Base-by-base conservation (phyloP, 1,284 basidiomycete genomes). In the Rhodotorula sp. region DNA sequence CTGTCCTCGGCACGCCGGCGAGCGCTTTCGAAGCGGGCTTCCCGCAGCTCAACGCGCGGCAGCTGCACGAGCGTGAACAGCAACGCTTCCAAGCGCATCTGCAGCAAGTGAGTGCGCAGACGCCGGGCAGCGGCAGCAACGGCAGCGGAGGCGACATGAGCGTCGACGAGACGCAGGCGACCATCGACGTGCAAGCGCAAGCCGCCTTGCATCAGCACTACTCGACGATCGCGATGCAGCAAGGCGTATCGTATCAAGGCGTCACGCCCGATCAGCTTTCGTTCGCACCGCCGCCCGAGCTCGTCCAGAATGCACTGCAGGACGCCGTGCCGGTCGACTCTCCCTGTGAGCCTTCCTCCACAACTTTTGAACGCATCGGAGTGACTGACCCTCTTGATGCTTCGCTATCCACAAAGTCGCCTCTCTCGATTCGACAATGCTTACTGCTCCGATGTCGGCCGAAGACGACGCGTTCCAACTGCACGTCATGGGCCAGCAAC, bases 191-290 rank as follows among this genome's bases (percentile, higher is more conserved):
- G 47, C 61, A 75, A 34, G 54, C 62, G 19, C 74, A 75, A 55
- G 74, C 74, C 2, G 63, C 67, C 15, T 60, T 76, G 2, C 74
- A 76, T 43, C 70, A 68, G 34, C 75, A 70, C 31, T 76, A 72
- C 54, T 59, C 64, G 18, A 59, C 59, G 56, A 26, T 70, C 26
- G 50, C 55, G 5, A 45, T 62, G 34, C 57, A 56, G 31, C 66
- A 64, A 16, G 57, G 62, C 6, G 23, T 60, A 34, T 66, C 67
- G 5, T 69, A 62, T 52, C 52, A 67, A 26, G 43, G 38, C 4
- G 47, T 60, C 7, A 43, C 72, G 28, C 31, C 67, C 14, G 58
- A 60, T 1, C 19, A 66, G 31, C 60, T 76, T 15, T 76, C 75
- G 56, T 76, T 60, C 49, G 66, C 70, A 3, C 72, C 75, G 34